Conservation (phyloP, 805 yeast species). For the Wickerhamia fluorescens region DNA sequence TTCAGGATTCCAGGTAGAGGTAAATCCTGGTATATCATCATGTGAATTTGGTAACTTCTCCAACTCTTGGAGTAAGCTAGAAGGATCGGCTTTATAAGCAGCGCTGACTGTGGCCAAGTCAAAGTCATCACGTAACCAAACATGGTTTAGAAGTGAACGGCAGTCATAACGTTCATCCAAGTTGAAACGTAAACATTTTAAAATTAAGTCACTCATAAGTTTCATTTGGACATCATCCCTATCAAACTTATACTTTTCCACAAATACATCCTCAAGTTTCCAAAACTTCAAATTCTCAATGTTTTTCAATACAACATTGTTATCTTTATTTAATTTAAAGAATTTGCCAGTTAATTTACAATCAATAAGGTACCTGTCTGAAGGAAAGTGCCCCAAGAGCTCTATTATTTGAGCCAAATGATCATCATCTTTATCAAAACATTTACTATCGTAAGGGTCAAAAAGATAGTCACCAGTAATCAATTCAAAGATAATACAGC, state of each 20-base stretch:
- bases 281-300: slow-evolving; percentile 45
- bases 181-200: slow-evolving; percentile 43
- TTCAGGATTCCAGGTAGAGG: slow-evolving; percentile 21
- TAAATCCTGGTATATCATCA: slow-evolving; percentile 24
- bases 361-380: slow-evolving; percentile 30
- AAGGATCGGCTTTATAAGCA: slow-evolving; percentile 4
- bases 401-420: slow-evolving; percentile 60
- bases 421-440: slow-evolving; percentile 49
- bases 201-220: slow-evolving; percentile 40
- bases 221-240: slow-evolving; percentile 23
- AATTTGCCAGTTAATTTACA: slow-evolving; percentile 34
- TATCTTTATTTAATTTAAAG: slow-evolving; percentile 26
- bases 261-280: slow-evolving; percentile 43
- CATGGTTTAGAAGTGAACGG: slow-evolving; percentile 45
- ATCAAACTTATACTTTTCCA: slow-evolving; percentile 42
- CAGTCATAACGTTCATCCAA: slow-evolving; percentile 49
- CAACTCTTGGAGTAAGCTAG: slow-evolving; percentile 9
- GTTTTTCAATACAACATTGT: slow-evolving; percentile 31
- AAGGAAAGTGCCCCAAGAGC: slow-evolving; percentile 37
- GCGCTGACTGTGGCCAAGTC: background rate
- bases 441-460: slow-evolving; percentile 49
- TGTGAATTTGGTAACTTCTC: slow-evolving; percentile 17
- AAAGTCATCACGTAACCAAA: slow-evolving; percentile 34
- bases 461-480: slow-evolving; percentile 57
- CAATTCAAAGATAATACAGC: slow-evolving; percentile 52